A percentile compares a stretch with the other conserved stretches of the same genome.
Conservation (phyloP, 1,139 yeast species). For the Pichia sp. region DNA sequence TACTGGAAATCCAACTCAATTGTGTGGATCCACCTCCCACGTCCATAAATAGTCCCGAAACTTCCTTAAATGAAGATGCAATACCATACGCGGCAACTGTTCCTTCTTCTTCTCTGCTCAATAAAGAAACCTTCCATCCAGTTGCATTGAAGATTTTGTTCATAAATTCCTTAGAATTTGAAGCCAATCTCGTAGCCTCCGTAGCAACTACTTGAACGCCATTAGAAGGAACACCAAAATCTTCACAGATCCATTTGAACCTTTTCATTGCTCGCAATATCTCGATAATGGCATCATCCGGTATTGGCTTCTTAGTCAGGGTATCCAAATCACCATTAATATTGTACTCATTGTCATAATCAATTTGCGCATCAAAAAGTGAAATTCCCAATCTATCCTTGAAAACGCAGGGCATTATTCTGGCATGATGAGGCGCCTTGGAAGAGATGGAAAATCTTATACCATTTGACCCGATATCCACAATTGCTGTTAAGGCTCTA, state of each 20-base stretch:
- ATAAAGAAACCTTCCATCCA: conserved; percentile 51
- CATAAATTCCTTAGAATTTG: conserved; percentile 48
- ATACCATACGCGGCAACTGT: conserved; percentile 59
- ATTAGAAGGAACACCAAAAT: conserved; percentile 52
- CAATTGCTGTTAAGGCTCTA: conserved; percentile 47
- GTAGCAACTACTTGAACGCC: conserved; percentile 59
- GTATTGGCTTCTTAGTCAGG: conserved; percentile 39
- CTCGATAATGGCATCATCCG: conserved; percentile 44
- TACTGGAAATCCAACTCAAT: conserved; percentile 45
- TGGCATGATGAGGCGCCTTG: conserved; percentile 52
- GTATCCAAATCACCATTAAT: conserved; percentile 10
- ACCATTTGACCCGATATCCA: conserved; percentile 64
- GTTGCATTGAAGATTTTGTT: conserved; percentile 43
- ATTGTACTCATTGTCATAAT: conserved; percentile 22
- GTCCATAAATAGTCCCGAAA: conserved; percentile 57
- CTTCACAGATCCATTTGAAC: conserved; percentile 55
- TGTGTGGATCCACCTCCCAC: conserved; percentile 61
- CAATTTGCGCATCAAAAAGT: conserved; percentile 48
- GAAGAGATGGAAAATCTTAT: conserved; percentile 61
- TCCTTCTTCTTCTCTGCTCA: conserved; percentile 54
- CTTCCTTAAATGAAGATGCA: conserved; percentile 54
- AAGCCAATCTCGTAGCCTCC: conserved; percentile 58
- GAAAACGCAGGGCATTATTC: conserved; percentile 63
- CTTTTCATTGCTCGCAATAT: conserved; percentile 52
- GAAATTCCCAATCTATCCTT: conserved; percentile 63